A percentile compares a stretch with the other conserved stretches of the same genome.
phyloP scores from a whole-genome alignment of 1,284 basidiomycete genomes.

The Spongiforma sp. region DNA sequence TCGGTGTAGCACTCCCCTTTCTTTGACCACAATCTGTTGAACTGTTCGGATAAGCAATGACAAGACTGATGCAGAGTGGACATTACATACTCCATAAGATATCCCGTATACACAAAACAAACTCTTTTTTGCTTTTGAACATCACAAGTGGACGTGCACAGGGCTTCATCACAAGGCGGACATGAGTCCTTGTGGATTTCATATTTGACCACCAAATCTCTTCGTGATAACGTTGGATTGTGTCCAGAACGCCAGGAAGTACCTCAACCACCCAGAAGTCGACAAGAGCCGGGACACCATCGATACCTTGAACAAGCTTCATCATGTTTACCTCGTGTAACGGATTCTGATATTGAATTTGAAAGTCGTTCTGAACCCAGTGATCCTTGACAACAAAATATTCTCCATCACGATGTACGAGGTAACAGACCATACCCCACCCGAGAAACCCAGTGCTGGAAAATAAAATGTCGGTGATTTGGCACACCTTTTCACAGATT shows the following conservation, averaged over 20 bases:
- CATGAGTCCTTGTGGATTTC: neutral
- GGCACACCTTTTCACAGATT: neutral
- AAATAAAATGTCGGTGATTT: neutral
- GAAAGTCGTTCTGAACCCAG: neutral
- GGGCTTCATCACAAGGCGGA: neutral
- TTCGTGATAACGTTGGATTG: neutral
- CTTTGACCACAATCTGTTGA: too few relatives aligned
- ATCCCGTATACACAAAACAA: neutral
- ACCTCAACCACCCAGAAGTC: neutral
- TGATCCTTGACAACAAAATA: neutral
- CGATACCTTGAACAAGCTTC: neutral
- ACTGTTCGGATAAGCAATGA: too few relatives aligned
- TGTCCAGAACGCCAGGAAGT: neutral
- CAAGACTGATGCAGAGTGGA: neutral
- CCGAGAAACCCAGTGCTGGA: neutral
- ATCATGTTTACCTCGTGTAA: neutral
- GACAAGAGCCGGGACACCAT: neutral
- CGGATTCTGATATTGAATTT: neutral
- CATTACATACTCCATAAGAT: neutral
- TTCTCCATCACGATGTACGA: neutral
- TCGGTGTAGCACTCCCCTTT: neutral
- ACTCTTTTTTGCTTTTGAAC: neutral
- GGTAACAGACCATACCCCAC: neutral
- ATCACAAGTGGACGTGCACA: neutral
- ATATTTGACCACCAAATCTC: neutral